Conservation (phyloP, 1,284 basidiomycete genomes). For the Gyrodon tennesseensis region DNA sequence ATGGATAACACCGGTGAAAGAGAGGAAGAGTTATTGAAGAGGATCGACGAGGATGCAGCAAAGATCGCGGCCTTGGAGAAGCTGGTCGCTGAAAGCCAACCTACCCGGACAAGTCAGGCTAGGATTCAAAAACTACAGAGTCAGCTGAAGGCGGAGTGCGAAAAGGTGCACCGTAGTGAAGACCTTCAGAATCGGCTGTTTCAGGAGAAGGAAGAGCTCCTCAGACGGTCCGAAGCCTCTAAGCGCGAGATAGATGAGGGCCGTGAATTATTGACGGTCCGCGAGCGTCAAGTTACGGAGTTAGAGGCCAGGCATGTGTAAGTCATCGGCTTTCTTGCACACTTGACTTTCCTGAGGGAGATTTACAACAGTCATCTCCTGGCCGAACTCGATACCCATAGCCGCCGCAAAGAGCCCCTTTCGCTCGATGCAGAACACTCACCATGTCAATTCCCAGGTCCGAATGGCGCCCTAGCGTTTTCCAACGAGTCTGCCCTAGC, state of each 20-base stretch:
- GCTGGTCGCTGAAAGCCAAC: constrained; percentile 46
- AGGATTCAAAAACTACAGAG: constrained; percentile 47
- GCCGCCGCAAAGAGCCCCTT: constrained; percentile 1
- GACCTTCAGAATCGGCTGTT: constrained; percentile 39
- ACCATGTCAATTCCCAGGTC: constrained; percentile 9
- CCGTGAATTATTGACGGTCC: constrained; percentile 24
- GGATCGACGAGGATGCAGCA: constrained; percentile 67
- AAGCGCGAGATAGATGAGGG: constrained; percentile 26
- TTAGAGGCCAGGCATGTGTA: constrained; percentile 34
- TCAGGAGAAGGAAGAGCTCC: constrained; percentile 38
- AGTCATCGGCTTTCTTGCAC: constrained; percentile 17
- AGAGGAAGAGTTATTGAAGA: constrained; percentile 58
- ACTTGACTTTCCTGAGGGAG: constrained; percentile 5
- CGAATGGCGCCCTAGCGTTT: constrained; percentile 12
- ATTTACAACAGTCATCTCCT: constrained; percentile 31
- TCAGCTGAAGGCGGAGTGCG: constrained; percentile 50
- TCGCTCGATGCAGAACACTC: constrained; percentile 11
- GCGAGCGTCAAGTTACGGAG: constrained; percentile 33
- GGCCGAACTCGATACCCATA: constrained; percentile 28
- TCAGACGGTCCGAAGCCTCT: constrained; percentile 22
- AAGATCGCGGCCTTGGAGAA: constrained; percentile 58
- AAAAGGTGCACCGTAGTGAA: constrained; percentile 46
- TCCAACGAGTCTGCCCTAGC: constrained; percentile 44
- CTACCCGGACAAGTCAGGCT: constrained; percentile 45
- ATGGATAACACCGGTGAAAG: constrained; percentile 46